These are phyloP conservation scores for Gremmenia infestans DNA, from an alignment of 2,329 filamentous ascomycete species.

Conservation along the genomic window DNA sequence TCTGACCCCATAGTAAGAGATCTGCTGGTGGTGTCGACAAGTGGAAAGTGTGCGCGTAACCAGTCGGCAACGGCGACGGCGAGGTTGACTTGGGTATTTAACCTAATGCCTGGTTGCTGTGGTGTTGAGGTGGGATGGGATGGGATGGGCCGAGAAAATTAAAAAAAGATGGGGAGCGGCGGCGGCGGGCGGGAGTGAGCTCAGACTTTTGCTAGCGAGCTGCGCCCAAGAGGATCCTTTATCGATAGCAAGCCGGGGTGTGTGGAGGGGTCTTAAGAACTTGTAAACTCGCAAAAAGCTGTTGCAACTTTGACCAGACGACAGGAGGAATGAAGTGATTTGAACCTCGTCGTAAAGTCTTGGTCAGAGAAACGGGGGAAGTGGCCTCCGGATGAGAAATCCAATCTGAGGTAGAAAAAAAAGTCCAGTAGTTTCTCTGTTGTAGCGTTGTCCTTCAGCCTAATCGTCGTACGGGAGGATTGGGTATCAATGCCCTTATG, in stretches of 20 bases:
- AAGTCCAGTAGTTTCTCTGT: conserved; percentile 1
- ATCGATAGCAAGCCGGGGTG: not conserved
- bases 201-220: conserved; percentile 7
- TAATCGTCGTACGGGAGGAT: conserved; percentile 22
- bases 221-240: not conserved
- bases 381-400: not conserved
- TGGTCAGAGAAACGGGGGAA: not conserved
- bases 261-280: not conserved
- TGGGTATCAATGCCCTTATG: conserved; percentile 28
- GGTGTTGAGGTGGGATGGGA: conserved; percentile 4
- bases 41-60: conserved; percentile 7
- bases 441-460: conserved; percentile 27
- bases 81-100: conserved; percentile 2
- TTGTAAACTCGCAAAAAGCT: not conserved
- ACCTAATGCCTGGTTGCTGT: not conserved
- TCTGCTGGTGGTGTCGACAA: conserved; percentile 1
- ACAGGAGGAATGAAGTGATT: too few relatives aligned
- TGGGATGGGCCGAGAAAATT: not conserved
- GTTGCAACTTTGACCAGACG: not conserved
- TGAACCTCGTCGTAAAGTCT: not conserved
- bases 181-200: not conserved
- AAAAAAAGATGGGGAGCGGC: not conserved
- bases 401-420: conserved; percentile 1
- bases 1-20: conserved; percentile 7
- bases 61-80: conserved; percentile 10